phyloP scores from a whole-genome alignment of 169 alveolate species.

The Hepatocystis sp. region DNA sequence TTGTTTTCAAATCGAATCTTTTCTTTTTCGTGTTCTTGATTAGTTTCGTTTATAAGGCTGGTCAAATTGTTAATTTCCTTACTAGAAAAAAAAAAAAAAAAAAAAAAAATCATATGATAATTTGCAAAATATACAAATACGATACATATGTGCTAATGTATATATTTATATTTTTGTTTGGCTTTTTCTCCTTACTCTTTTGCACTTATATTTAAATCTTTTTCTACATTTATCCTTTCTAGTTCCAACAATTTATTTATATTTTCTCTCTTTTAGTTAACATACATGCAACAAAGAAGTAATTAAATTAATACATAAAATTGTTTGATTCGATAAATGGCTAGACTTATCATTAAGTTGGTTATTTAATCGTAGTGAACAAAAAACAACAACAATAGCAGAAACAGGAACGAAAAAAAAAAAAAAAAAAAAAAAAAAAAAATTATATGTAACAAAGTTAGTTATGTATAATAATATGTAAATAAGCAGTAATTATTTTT shows the following conservation, averaged over 20 bases:
- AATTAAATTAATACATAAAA: too few species aligned
- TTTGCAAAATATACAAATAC: background rate
- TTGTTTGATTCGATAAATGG: too few species aligned
- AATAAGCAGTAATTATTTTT: too few species aligned
- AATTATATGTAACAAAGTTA: background rate
- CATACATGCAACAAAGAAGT: too few species aligned
- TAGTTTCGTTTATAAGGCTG: slow-evolving; percentile 10
- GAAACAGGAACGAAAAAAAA: background rate
- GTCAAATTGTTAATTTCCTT: slow-evolving; percentile 27
- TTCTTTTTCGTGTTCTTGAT: slow-evolving; percentile 34
- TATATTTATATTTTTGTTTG: background rate
- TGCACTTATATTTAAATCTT: slow-evolving; percentile 22
- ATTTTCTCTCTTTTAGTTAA: slow-evolving; percentile 35
- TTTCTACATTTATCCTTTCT: slow-evolving; percentile 26
- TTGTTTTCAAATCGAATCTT: slow-evolving; percentile 14
- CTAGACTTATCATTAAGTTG: too few species aligned
- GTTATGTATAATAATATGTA: too few species aligned
- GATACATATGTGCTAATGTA: background rate
- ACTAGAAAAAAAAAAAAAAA: background rate
- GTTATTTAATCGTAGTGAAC: too few species aligned
- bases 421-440: background rate
- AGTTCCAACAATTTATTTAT: slow-evolving; percentile 39
- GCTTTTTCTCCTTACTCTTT: slow-evolving; percentile 23
- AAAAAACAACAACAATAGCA: too few species aligned
- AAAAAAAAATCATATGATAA: background rate